Evolutionary conservation across 495 filamentous ascomycete genomes (phyloP).

Genomic region (Penicillium ochrochloron): DNA sequence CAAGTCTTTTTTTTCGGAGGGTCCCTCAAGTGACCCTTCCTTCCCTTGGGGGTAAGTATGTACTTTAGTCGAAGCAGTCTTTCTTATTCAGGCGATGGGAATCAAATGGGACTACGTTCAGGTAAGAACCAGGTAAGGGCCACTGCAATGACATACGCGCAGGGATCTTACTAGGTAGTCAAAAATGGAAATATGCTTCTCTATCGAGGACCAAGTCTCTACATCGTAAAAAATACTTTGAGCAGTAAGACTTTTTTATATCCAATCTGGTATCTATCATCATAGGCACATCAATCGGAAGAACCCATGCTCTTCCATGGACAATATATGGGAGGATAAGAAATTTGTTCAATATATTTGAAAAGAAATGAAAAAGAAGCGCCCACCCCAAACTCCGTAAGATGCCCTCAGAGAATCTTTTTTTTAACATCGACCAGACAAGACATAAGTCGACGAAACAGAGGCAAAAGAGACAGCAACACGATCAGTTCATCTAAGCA

Average conservation of each 20-base stretch:
- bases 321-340: constrained; percentile 28
- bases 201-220: constrained; percentile 8
- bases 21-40: constrained; percentile 21
- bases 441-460: constrained; percentile 26
- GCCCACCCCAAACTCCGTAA: constrained; percentile 49
- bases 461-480: constrained; percentile 23
- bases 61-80: constrained; percentile 47
- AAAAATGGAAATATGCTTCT: constrained; percentile 35
- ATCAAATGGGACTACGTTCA: constrained; percentile 34
- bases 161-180: constrained; percentile 37
- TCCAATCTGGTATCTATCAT: constrained; percentile 41
- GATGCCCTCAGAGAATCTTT: constrained; percentile 41
- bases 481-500: constrained; percentile 31
- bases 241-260: constrained; percentile 22
- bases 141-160: constrained; percentile 41
- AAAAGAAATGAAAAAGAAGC: constrained; percentile 35
- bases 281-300: constrained; percentile 44
- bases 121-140: constrained; percentile 76
- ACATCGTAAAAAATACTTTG: constrained; percentile 8
- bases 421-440: constrained; percentile 22
- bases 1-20: constrained; percentile 15
- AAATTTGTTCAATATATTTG: constrained; percentile 32
- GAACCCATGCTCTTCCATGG: constrained; percentile 26
- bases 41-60: constrained; percentile 53
- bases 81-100: constrained; percentile 27